Base-by-base conservation (phyloP, 352 stramenopile species). In the Globisporangium lucens region DNA sequence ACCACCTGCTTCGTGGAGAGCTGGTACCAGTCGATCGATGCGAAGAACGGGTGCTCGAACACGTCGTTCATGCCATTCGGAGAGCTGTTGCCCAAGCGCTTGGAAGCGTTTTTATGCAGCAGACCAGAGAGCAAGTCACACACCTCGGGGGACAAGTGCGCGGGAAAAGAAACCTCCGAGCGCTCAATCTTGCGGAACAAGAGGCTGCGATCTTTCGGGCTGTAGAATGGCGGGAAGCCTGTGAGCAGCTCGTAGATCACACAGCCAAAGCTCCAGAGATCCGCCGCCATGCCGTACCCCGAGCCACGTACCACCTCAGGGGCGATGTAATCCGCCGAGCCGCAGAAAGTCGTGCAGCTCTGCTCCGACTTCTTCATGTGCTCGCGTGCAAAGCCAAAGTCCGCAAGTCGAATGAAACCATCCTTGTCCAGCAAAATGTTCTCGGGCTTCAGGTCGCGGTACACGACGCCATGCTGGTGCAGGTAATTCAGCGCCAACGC, bases 171-270 rank as follows among this genome's bases (percentile, higher is more conserved):
- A 9, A 98, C 85, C 38, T 98, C 82, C 22, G 86, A 86, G 46
- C 89, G 85, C 58, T 96, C 83, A 67, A 99, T 99, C 77, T 99
- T 99, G 66, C 96, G 89, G 72, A 99, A 99, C 35, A 99, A 82
- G 65, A 93, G 77, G 55, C 97, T 89, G 12, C 97, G 89, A 68
- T 92, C 82, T n/a, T 73, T 75, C 13, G 79, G 85, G 22, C 73
- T 83, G 77, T 99, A 99, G 72, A 99, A 99, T 33, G 89, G 89
- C 53, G 89, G 87, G 57, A 90, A 93, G 10, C 89, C 89, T 9
- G 85, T 96, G 49, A 96, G 75, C 61, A 96, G 69, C 65, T 94
- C 86, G 68, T 87, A 96, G 17, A 96, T 73, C 10, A 96, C 89
- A 61, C 89, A 98, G 41, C 96, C 89, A 65, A 95, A 92, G 69